Evolutionary conservation across 495 filamentous ascomycete species (phyloP).

Genomic region (Lineolata rhizophorae): DNA sequence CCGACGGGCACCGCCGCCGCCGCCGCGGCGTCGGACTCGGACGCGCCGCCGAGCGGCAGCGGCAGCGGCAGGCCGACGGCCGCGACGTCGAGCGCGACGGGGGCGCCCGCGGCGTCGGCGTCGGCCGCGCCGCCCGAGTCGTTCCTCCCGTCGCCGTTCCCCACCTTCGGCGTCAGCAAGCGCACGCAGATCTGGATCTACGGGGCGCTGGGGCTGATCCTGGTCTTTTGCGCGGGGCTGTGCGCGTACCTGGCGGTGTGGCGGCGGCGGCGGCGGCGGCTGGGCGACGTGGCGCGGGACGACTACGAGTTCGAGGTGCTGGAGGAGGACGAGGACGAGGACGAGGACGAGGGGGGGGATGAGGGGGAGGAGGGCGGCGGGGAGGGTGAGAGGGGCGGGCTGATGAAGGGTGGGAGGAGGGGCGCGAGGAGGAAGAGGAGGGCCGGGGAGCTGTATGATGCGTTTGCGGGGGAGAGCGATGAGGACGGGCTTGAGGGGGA

Average conservation of each 20-base stretch:
- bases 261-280: slow-evolving; percentile 52
- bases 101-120: slow-evolving; percentile 13
- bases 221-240: slow-evolving; percentile 61
- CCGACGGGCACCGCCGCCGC: slow-evolving; percentile 20
- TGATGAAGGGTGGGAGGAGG: no score
- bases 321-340: slow-evolving; percentile 57
- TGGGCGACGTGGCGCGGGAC: slow-evolving; percentile 51
- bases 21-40: slow-evolving; percentile 9
- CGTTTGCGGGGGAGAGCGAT: slow-evolving; percentile 67
- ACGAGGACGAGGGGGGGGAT: slow-evolving; percentile 19
- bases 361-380: slow-evolving; percentile 12
- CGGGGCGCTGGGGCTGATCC: slow-evolving; percentile 58
- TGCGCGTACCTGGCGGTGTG: slow-evolving; percentile 61
- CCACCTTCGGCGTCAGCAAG: slow-evolving; percentile 83
- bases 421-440: slow-evolving; percentile 28
- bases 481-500: slow-evolving; percentile 36
- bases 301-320: slow-evolving; percentile 92
- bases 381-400: slow-evolving; percentile 13
- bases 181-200: slow-evolving; percentile 92
- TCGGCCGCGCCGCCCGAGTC: slow-evolving; percentile 6
- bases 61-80: slow-evolving; percentile 8
- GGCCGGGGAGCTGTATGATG: slow-evolving; percentile 78
- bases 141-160: slow-evolving; percentile 76
- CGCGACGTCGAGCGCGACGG: slow-evolving; percentile 15
- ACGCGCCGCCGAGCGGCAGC: slow-evolving; percentile 1